These are phyloP conservation scores for Zoysia matrella DNA, from an alignment of 202 grass and related monocot species.

Conservation along the genomic window DNA sequence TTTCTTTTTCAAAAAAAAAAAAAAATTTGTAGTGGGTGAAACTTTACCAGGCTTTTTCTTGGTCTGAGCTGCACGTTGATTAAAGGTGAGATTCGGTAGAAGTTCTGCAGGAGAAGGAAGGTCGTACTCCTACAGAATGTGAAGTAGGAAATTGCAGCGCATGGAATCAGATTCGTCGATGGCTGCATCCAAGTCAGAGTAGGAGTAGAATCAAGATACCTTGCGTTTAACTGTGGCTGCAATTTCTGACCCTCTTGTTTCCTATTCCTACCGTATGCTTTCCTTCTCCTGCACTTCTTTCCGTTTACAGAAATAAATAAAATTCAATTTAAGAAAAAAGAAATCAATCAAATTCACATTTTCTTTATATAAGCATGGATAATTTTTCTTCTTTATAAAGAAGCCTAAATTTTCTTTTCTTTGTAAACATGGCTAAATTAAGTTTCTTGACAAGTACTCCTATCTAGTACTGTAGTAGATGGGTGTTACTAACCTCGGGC, in stretches of 20 bases:
- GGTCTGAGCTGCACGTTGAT: background rate
- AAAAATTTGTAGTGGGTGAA: too few species aligned
- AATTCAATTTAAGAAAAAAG: too few species aligned
- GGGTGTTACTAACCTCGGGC: too few species aligned
- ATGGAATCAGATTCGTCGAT: constrained; percentile 2
- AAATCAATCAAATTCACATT: too few species aligned
- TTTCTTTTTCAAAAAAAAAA: too few species aligned
- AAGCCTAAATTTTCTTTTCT: background rate
- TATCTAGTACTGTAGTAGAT: too few species aligned
- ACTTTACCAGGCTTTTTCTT: too few species aligned
- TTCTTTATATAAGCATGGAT: too few species aligned
- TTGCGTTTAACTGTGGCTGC: background rate
- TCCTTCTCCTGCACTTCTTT: background rate
- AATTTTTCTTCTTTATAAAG: too few species aligned
- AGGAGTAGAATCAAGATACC: background rate
- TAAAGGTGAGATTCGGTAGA: background rate
- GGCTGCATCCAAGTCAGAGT: background rate
- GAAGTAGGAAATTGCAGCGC: background rate
- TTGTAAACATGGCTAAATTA: too few species aligned
- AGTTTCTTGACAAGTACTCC: too few species aligned
- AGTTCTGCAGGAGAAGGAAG: background rate
- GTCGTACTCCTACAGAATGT: background rate
- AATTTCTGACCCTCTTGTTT: background rate
- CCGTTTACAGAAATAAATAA: background rate
- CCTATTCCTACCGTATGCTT: background rate